Conservation (phyloP, 2,329 filamentous ascomycete species). For the Cyphellophora attinorum region DNA sequence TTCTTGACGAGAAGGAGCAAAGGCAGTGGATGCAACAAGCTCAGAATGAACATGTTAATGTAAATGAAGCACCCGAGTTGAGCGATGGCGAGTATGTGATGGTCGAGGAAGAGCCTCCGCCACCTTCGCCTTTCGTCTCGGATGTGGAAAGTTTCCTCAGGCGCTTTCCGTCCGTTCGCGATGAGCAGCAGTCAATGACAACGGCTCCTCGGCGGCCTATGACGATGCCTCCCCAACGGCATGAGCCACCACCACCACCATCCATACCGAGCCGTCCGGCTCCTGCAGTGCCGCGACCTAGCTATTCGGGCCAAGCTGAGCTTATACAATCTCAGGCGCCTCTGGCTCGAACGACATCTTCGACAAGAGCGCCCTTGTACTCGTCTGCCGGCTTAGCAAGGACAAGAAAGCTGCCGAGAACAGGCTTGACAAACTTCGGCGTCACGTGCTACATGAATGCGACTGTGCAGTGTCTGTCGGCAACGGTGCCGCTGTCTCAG, state of each 20-base stretch:
- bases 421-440: conserved; percentile 70
- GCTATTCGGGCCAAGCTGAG: conserved; percentile 73
- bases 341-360: conserved; percentile 35
- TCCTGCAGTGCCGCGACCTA: conserved; percentile 57
- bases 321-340: conserved; percentile 37
- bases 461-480: conserved; percentile 73
- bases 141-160: conserved; percentile 77
- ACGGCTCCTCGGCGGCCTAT: conserved; percentile 25
- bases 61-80: conserved; percentile 31
- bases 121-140: conserved; percentile 48
- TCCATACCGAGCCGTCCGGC: conserved; percentile 54
- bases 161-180: conserved; percentile 63
- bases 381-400: conserved; percentile 31
- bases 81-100: conserved; percentile 32
- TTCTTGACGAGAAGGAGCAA: conserved; percentile 72
- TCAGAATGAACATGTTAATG: conserved; percentile 52
- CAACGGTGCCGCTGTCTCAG: conserved; percentile 53
- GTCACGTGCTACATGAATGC: conserved; percentile 90
- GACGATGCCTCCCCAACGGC: conserved; percentile 16
- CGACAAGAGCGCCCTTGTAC: conserved; percentile 34
- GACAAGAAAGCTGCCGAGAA: conserved; percentile 45
- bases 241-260: conserved; percentile 29
- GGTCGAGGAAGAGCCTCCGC: conserved; percentile 36
- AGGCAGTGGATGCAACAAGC: conserved; percentile 70
- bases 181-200: conserved; percentile 47